Conservation (phyloP, 192 early-diverging fungal species). For the Backusella luteola region DNA sequence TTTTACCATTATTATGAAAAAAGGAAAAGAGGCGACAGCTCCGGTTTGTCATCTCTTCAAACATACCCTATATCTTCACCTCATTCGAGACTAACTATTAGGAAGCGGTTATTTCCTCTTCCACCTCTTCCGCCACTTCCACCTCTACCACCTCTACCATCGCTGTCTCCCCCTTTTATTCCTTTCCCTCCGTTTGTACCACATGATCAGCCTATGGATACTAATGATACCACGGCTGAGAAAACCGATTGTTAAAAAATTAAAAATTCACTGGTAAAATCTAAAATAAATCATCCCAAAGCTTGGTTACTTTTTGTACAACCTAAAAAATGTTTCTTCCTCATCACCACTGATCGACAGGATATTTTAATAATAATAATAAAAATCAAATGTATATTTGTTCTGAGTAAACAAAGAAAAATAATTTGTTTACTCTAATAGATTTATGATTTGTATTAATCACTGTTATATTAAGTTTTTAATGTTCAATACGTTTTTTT, state of each 20-base stretch:
- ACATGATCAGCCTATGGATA: neutral
- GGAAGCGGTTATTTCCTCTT: neutral
- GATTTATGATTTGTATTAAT: neutral
- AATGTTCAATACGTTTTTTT: neutral
- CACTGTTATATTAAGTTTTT: neutral
- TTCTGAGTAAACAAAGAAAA: neutral
- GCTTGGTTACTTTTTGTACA: slow-evolving; percentile 3
- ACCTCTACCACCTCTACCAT: neutral
- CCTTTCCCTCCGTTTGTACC: neutral
- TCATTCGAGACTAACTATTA: neutral
- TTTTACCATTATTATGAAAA: neutral
- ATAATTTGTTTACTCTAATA: neutral
- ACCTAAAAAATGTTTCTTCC: neutral
- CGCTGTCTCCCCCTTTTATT: neutral
- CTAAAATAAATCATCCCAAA: neutral
- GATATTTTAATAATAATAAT: neutral
- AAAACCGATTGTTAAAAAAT: neutral
- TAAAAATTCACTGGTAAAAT: neutral
- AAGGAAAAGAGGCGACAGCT: neutral
- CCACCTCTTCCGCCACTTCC: neutral
- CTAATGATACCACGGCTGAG: neutral
- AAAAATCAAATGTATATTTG: neutral
- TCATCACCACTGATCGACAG: neutral
- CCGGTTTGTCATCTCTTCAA: neutral
- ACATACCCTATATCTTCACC: neutral